phyloP scores from a whole-genome alignment of 495 filamentous ascomycete genomes.

The Cercophora newfieldiana region DNA sequence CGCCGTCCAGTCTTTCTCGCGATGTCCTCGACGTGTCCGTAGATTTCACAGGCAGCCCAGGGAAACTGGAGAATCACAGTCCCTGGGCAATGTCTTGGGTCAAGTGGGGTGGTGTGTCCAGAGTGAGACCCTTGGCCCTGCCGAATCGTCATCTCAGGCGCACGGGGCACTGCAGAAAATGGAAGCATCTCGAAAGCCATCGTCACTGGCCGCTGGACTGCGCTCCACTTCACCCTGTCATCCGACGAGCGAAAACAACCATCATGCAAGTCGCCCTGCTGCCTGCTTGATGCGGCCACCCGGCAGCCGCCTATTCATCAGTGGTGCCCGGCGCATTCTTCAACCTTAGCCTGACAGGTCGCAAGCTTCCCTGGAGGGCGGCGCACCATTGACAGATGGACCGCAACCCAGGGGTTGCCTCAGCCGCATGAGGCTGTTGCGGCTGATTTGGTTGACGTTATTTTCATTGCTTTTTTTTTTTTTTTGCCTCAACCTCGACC shows the following conservation, averaged over 20 bases:
- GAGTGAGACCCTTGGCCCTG: slow-evolving; percentile 4
- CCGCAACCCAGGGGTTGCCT: neutral
- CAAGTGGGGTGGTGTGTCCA: neutral
- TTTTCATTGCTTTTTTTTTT: neutral
- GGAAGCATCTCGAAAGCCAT: slow-evolving; percentile 21
- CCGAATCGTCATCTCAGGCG: slow-evolving; percentile 11
- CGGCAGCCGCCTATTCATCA: neutral
- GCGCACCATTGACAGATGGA: neutral
- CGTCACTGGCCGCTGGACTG: neutral
- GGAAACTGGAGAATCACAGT: neutral
- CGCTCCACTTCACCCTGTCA: slow-evolving; percentile 10
- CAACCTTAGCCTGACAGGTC: neutral
- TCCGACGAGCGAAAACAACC: neutral
- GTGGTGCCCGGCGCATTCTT: neutral
- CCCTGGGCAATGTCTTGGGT: neutral
- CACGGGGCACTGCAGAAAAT: neutral
- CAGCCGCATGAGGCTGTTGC: slow-evolving; percentile 10
- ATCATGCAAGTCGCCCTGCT: neutral
- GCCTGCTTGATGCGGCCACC: neutral
- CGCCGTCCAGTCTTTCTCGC: neutral
- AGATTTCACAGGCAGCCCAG: neutral
- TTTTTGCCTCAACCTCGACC: neutral
- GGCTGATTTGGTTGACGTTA: slow-evolving; percentile 7
- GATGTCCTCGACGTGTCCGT: neutral
- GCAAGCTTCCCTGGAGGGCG: neutral